Evolutionary conservation across 2,329 filamentous ascomycete genomes (phyloP).

Genomic region (Colletotrichum sansevieriae): DNA sequence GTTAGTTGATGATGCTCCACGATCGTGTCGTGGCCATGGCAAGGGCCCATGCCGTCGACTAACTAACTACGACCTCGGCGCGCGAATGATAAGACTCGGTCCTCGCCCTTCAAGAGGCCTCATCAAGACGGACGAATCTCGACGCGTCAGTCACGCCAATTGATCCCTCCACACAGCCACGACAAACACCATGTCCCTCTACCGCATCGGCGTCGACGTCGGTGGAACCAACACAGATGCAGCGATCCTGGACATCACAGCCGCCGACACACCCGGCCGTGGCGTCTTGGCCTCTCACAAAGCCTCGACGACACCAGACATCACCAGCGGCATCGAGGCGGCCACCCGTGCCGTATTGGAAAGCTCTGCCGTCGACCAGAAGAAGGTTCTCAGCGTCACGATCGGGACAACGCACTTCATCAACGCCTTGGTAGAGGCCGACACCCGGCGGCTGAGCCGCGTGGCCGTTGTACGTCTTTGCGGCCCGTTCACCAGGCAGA

Average conservation of each 20-base stretch:
- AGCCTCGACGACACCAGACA: constrained; percentile 62
- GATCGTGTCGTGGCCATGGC: neutral
- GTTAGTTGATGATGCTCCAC: neutral
- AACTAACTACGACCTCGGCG: neutral
- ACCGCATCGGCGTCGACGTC: constrained; percentile 60
- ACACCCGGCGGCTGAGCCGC: constrained; percentile 56
- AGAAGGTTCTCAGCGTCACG: constrained; percentile 59
- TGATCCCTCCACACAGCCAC: neutral
- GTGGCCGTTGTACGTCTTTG: constrained; percentile 62
- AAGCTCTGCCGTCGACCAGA: constrained; percentile 53
- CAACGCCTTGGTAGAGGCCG: constrained; percentile 62
- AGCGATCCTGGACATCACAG: constrained; percentile 58
- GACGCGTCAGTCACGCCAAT: no score
- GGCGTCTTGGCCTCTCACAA: constrained; percentile 63
- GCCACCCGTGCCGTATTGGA: constrained; percentile 59
- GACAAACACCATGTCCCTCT: constrained; percentile 50
- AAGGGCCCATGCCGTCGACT: neutral
- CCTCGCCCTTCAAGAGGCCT: neutral
- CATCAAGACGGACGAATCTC: no score
- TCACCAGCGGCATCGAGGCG: constrained; percentile 61
- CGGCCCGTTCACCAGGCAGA: constrained; percentile 58
- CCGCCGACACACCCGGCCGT: constrained; percentile 50
- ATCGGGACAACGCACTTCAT: constrained; percentile 66
- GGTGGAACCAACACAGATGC: constrained; percentile 59
- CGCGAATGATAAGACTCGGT: neutral